These are phyloP conservation scores for Trypanosoma vivax DNA, from an alignment of 208 protist genomes.

Conservation along the genomic window DNA sequence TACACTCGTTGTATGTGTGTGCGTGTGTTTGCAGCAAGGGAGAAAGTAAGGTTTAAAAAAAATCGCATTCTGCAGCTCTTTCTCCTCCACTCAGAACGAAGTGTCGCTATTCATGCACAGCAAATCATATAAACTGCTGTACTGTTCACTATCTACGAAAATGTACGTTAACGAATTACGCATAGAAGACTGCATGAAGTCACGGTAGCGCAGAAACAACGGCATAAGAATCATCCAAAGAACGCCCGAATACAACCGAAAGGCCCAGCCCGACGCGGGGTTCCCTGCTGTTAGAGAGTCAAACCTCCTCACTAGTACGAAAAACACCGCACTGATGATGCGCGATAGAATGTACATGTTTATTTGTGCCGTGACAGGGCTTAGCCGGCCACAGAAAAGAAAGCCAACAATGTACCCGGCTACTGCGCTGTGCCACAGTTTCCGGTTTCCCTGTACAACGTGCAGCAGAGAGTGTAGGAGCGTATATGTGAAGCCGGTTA, in stretches of 20 bases:
- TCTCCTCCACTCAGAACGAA: constrained; percentile 4
- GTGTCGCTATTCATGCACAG: constrained; percentile 45
- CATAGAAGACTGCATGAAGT: constrained; percentile 77
- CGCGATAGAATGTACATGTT: constrained; percentile 88
- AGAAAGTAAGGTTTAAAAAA: constrained; percentile 11
- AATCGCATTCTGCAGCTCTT: constrained; percentile 1
- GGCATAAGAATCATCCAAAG: constrained; percentile 73
- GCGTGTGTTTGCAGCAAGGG: too few species aligned
- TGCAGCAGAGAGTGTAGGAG: constrained; percentile 44
- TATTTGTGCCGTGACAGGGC: constrained; percentile 82
- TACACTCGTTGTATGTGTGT: too few species aligned
- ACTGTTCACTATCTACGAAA: constrained; percentile 65
- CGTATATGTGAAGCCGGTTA: constrained; percentile 48
- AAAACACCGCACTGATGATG: constrained; percentile 47
- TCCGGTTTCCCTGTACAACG: constrained; percentile 22
- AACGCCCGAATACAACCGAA: constrained; percentile 53
- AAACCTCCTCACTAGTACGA: constrained; percentile 28
- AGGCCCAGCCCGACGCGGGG: constrained; percentile 24
- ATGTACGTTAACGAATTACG: constrained; percentile 79
- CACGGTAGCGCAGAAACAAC: constrained; percentile 60
- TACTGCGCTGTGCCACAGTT: constrained; percentile 63
- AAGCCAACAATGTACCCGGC: constrained; percentile 72
- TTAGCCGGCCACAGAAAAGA: constrained; percentile 66
- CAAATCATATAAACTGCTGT: constrained; percentile 60
- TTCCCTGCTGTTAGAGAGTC: constrained; percentile 14